Conservation (phyloP, 192 early-diverging fungal genomes). For the Backusella tarrabulga region DNA sequence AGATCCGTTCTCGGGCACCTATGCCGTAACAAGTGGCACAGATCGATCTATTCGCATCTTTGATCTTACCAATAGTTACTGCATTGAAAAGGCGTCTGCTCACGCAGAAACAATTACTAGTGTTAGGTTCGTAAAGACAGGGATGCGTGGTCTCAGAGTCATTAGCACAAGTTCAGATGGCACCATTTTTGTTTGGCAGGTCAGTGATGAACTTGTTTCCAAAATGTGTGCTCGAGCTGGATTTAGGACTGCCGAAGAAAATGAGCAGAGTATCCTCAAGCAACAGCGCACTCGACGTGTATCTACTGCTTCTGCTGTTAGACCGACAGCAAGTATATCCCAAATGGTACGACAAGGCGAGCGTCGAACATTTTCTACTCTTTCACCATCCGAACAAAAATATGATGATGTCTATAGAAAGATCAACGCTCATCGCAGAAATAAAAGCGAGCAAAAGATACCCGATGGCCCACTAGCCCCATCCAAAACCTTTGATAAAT, state of each 20-base stretch:
- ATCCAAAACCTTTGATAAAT: background rate
- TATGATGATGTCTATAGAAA: constrained; percentile 41
- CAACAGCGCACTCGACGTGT: constrained; percentile 19
- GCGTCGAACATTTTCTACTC: constrained; percentile 28
- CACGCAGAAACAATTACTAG: constrained; percentile 76
- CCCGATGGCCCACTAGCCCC: background rate
- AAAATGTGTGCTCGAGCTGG: constrained; percentile 25
- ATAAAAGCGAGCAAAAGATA: constrained; percentile 1
- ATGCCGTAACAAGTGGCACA: constrained; percentile 59
- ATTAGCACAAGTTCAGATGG: constrained; percentile 76
- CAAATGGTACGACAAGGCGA: constrained; percentile 33
- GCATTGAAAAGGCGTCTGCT: constrained; percentile 55
- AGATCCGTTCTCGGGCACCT: constrained; percentile 66
- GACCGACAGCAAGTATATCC: constrained; percentile 22
- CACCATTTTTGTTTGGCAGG: constrained; percentile 73
- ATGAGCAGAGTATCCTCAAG: background rate
- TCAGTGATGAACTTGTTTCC: constrained; percentile 46
- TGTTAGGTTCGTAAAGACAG: constrained; percentile 51
- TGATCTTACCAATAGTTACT: constrained; percentile 61
- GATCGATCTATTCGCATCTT: constrained; percentile 73
- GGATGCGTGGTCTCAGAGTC: constrained; percentile 35
- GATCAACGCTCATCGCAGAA: background rate
- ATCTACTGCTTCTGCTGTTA: constrained; percentile 5
- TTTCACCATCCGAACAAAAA: constrained; percentile 34
- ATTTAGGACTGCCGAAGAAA: background rate